Base-by-base conservation (phyloP, 331 rosid genomes). In the Erythrophleum ivorense region DNA sequence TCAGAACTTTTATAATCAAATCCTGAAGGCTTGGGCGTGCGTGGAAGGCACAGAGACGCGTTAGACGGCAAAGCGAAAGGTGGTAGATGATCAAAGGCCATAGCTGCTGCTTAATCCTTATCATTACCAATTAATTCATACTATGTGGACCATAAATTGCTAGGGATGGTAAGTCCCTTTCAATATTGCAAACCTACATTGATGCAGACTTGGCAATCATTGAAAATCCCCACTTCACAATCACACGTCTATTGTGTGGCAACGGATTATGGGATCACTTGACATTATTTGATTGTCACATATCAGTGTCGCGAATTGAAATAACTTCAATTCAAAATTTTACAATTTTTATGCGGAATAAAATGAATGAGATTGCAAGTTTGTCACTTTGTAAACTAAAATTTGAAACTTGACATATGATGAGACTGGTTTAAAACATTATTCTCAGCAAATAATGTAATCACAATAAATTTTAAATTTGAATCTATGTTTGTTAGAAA, bases 161-260 rank as follows among this genome's bases (percentile, higher is more conserved):
- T 36, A 46, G 80, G 48, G 80, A 67, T 46, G 82, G 33, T 33
- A 9, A 65, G 79, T 48, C 66, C 63, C 16, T 38, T 40, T 68
- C 48, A 36, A 41, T 34, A 8, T 58, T n/a, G 50, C 31, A 73
- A 34, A 38, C 34, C 2, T 70, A 76, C 62, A 62, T 62, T 79
- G 86, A 83, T 43, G 67, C 55, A 29, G 58, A 64, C 74, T 53
- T 70, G 3, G 2, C 66, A 33, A 58, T 4, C 59, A 81, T 55
- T 33, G 71, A 71, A 77, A 50, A 12, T 19, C 36, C 55, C 11
- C 4, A 45, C 59, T 24, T 48, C 76, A 24, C 36, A 0, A 48
- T 48, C 29, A 59, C 9, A 54, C 36, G 14, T 21, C 7, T 13
- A 14, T 70, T 48, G 41, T 7, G 13, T 48, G 58, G 3, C 75